Base-by-base conservation (phyloP, 192 early-diverging fungal species). In the Entophlyctis luteolus region DNA sequence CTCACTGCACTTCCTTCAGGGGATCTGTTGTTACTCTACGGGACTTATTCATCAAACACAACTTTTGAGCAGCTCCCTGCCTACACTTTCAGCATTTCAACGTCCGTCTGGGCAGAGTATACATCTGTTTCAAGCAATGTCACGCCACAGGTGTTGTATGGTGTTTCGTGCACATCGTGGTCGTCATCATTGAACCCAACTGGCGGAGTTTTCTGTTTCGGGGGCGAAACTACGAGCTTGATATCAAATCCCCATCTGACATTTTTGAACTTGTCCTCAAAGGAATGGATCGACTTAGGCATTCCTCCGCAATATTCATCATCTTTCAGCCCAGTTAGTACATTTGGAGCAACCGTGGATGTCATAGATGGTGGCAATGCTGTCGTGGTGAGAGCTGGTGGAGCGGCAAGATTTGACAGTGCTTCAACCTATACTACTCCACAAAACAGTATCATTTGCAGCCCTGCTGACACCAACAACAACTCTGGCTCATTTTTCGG, bases 131-230 rank as follows among this genome's bases (percentile, higher is more conserved):
- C 50, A 4, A 20, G 22, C 12, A 34, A 12, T 34, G 12, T 27
- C 14, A 1, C 29, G 38, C 59, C 59, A 4, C 32, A 34, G 36
- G 42, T 28, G n/a, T 23, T 54, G 4, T 48, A 66, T 18, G 63
- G 63, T 18, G 48, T 37, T 3, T 53, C 63, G 8, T 66, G 63
- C 36, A 66, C 63, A 4, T 12, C 50, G 22, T 66, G 63, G 63
- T 52, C 63, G n/a, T 55, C 50, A 6, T 39, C 50, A 4, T 18
- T 2, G 22, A 66, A 54, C 36, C 33, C 49, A 8, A 34, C 18
- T 39, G 63, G 63, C 3, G 63, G 63, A 27, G 63, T 66, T 6
- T 66, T 66, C 36, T 66, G 63, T 39, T 66, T 66, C 31, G 63
- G 63, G 10, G 63, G 63, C 18, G 33, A 20, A 34, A 47, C 37